Conservation (phyloP, 176 grass and related monocot species). For the Triticum monococcum region DNA sequence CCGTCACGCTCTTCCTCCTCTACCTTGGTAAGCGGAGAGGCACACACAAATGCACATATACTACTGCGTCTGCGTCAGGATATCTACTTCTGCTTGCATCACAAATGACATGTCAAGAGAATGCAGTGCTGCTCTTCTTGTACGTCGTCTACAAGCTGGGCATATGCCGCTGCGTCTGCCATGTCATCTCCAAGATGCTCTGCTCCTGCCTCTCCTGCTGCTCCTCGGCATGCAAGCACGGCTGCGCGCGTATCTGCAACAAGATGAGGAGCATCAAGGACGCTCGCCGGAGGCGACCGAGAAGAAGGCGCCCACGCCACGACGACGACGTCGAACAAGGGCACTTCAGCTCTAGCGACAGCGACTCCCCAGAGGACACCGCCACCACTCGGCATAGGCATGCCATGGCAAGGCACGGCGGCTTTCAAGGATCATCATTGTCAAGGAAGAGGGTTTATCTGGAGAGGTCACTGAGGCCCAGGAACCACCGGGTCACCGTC, state of each 20-base stretch:
- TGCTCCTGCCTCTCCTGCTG: conserved; percentile 38
- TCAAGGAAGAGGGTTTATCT: conserved; percentile 36
- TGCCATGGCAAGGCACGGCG: background rate
- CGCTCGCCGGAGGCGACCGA: background rate
- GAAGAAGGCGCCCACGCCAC: background rate
- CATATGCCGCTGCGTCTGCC: conserved; percentile 41
- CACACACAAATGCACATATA: too few species aligned
- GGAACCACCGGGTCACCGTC: conserved; percentile 30
- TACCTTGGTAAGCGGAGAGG: conserved; percentile 16
- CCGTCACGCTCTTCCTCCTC: conserved; percentile 44
- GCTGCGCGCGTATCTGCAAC: conserved; percentile 32
- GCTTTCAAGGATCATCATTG: background rate
- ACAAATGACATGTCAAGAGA: background rate
- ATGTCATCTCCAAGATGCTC: conserved; percentile 27
- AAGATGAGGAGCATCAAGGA: conserved; percentile 28
- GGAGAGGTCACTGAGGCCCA: conserved; percentile 47
- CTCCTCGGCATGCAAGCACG: conserved; percentile 32
- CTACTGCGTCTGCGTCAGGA: background rate
- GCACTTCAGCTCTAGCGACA: conserved; percentile 26
- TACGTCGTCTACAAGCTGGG: conserved; percentile 56
- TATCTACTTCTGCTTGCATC: background rate
- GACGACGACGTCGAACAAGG: conserved; percentile 21
- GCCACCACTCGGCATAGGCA: too few species aligned
- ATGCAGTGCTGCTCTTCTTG: conserved; percentile 51
- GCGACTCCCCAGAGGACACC: background rate